These are phyloP conservation scores for Candida ipomoeae DNA, from an alignment of 805 yeast genomes.

Conservation along the genomic window DNA sequence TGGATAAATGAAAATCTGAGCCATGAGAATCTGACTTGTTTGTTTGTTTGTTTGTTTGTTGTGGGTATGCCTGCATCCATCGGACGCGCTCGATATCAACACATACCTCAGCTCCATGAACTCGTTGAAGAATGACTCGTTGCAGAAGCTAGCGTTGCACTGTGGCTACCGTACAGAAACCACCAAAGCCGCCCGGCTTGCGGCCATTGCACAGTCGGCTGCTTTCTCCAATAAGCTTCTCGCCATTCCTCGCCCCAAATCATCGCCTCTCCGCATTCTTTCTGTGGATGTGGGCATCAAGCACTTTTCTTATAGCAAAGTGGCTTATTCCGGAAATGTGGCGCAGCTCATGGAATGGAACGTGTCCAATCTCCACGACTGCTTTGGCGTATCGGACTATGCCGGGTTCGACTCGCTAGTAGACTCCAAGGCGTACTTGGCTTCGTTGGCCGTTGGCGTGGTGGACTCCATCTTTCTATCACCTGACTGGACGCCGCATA, in stretches of 20 bases:
- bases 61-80: background rate
- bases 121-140: constrained; percentile 9
- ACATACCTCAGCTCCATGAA: constrained; percentile 6
- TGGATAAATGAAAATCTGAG: no score
- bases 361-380: constrained; percentile 24
- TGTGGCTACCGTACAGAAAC: constrained; percentile 21
- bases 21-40: no score
- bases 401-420: constrained; percentile 10
- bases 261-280: constrained; percentile 14
- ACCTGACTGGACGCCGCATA: constrained; percentile 16
- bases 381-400: constrained; percentile 16
- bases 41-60: background rate
- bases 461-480: constrained; percentile 19
- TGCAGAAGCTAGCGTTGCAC: constrained; percentile 18
- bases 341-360: constrained; percentile 20
- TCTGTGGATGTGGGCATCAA: constrained; percentile 41
- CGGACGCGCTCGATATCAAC: background rate
- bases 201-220: constrained; percentile 9
- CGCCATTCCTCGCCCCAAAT: constrained; percentile 5
- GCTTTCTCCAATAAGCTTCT: constrained; percentile 9
- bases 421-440: constrained; percentile 28
- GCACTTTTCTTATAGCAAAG: constrained; percentile 38
- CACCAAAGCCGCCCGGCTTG: constrained; percentile 16
- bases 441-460: constrained; percentile 18
- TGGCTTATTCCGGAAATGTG: constrained; percentile 5